These are phyloP conservation scores for Solanum phureja DNA, from an alignment of 257 asterid species.

Conservation along the genomic window DNA sequence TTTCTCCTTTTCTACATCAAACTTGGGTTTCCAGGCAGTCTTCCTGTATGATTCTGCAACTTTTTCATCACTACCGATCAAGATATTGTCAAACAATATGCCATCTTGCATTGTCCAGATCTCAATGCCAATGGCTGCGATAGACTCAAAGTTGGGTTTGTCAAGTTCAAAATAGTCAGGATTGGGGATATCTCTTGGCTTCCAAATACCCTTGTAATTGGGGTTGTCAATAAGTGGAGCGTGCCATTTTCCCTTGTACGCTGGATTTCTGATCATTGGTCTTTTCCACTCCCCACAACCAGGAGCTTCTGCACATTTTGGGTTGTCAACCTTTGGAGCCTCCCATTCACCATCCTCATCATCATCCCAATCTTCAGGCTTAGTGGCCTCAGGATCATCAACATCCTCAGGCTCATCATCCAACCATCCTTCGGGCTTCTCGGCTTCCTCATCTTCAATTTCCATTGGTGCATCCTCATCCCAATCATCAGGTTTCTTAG, in stretches of 20 bases:
- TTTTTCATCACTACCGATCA: constrained; percentile 56
- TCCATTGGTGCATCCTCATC: constrained; percentile 94
- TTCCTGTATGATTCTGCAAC: constrained; percentile 59
- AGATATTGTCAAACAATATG: constrained; percentile 73
- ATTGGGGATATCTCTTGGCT: constrained; percentile 72
- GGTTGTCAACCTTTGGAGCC: constrained; percentile 82
- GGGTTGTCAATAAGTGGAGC: constrained; percentile 89
- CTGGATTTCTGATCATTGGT: constrained; percentile 79
- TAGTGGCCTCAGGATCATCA: constrained; percentile 86
- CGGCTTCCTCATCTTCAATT: constrained; percentile 79
- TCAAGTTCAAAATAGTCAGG: constrained; percentile 77
- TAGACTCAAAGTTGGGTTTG: constrained; percentile 78
- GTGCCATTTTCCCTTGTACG: constrained; percentile 89
- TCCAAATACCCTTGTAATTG: constrained; percentile 89
- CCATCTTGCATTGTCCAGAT: constrained; percentile 99
- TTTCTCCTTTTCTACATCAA: constrained; percentile 64
- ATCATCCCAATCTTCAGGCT: constrained; percentile 98
- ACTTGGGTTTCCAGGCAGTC: constrained; percentile 77
- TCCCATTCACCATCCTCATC: constrained; percentile 99
- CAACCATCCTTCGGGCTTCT: constrained; percentile 95
- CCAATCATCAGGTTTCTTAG: constrained; percentile 93
- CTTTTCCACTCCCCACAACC: constrained; percentile 98
- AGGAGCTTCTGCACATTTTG: constrained; percentile 69
- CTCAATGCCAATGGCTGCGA: constrained; percentile 94
- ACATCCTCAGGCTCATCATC: constrained; percentile 97